Percentiles rank a stretch among this genome's conserved stretches.
Conservation (phyloP, 257 asterid species). For the Solanum raphanifolium region DNA sequence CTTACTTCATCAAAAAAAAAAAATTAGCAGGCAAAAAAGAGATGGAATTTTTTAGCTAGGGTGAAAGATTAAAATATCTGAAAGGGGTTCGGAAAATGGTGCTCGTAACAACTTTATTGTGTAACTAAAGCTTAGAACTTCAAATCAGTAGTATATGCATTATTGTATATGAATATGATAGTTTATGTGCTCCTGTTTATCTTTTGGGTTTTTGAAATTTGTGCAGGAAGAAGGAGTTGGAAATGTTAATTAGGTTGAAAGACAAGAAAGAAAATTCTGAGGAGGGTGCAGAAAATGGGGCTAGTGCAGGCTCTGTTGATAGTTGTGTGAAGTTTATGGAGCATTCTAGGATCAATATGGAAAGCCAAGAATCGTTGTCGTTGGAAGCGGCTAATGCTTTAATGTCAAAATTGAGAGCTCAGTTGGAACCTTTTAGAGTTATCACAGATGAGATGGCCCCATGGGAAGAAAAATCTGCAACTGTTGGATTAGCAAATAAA, state of each 20-base stretch:
- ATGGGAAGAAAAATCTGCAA: slow-evolving; percentile 90
- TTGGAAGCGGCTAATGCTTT: slow-evolving; percentile 56
- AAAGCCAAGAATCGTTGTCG: slow-evolving; percentile 41
- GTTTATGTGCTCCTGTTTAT: neutral
- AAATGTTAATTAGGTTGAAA: slow-evolving; percentile 35
- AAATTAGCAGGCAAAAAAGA: slow-evolving; percentile 7
- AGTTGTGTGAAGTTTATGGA: slow-evolving; percentile 29
- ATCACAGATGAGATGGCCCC: slow-evolving; percentile 52
- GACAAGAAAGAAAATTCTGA: slow-evolving; percentile 22
- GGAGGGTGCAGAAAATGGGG: slow-evolving; percentile 18
- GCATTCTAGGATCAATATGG: slow-evolving; percentile 29
- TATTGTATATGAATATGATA: neutral
- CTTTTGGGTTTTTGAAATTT: neutral
- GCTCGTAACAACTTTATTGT: slow-evolving; percentile 13
- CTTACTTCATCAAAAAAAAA: too few species aligned
- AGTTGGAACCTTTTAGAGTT: slow-evolving; percentile 80
- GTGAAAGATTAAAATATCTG: neutral
- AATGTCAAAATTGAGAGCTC: slow-evolving; percentile 49
- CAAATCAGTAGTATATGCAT: neutral
- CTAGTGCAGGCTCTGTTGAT: slow-evolving; percentile 17
- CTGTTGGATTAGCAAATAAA: slow-evolving; percentile 48
- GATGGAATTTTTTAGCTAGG: slow-evolving; percentile 7
- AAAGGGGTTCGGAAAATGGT: neutral
- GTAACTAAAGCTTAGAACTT: neutral
- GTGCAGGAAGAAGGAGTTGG: slow-evolving; percentile 51